Evolutionary conservation across 2,329 filamentous ascomycete species (phyloP).

Genomic region (Epichloe gansuensis): DNA sequence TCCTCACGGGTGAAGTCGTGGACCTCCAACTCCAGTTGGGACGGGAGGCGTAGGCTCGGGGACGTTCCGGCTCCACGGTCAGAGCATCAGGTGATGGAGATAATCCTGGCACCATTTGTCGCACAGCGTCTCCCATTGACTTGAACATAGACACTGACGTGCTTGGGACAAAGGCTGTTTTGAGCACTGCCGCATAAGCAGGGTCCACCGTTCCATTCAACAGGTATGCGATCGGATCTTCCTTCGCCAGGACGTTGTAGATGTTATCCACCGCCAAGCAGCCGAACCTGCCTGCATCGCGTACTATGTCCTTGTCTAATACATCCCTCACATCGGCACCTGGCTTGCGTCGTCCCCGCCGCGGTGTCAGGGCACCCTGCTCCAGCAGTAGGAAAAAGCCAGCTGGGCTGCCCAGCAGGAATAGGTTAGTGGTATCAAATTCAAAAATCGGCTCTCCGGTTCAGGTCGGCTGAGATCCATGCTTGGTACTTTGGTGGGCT

Average conservation of each 20-base stretch:
- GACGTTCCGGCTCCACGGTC: slow-evolving; percentile 22
- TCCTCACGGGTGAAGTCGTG: slow-evolving; percentile 92
- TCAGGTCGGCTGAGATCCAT: slow-evolving; percentile 30
- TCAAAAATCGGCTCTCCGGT: slow-evolving; percentile 57
- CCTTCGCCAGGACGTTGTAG: slow-evolving; percentile 73
- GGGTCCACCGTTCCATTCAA: slow-evolving; percentile 84
- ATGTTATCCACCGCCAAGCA: slow-evolving; percentile 92
- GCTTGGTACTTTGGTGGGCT: slow-evolving; percentile 59
- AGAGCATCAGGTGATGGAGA: slow-evolving; percentile 19
- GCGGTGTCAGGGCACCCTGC: slow-evolving; percentile 57
- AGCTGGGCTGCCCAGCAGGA: slow-evolving; percentile 79
- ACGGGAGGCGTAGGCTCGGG: slow-evolving; percentile 38
- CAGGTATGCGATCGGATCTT: slow-evolving; percentile 75
- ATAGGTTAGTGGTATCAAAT: slow-evolving; percentile 83
- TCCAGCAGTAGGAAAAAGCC: slow-evolving; percentile 90
- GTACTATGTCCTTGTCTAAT: slow-evolving; percentile 49
- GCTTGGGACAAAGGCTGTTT: slow-evolving; percentile 66
- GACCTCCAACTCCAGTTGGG: slow-evolving; percentile 79
- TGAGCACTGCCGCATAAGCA: slow-evolving; percentile 64
- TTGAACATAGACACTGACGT: slow-evolving; percentile 53
- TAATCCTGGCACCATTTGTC: slow-evolving; percentile 46
- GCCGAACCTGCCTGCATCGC: slow-evolving; percentile 69
- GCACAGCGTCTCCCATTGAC: slow-evolving; percentile 50
- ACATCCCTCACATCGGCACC: slow-evolving; percentile 55
- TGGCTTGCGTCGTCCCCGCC: slow-evolving; percentile 63